phyloP scores from a whole-genome alignment of 345 rosid genomes.

The Populus simonii region DNA sequence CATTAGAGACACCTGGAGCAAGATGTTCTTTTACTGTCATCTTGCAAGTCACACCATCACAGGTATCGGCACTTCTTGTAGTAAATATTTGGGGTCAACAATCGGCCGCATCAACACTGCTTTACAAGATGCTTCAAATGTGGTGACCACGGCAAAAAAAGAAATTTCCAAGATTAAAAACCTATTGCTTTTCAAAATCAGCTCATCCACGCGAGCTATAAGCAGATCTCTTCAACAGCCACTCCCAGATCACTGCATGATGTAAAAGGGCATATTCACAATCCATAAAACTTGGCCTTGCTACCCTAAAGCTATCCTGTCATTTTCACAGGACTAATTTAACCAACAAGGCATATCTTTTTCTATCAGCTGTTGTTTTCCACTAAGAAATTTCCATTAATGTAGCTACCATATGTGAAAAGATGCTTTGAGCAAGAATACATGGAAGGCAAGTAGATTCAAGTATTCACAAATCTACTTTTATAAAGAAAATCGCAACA shows the following conservation, averaged over 20 bases:
- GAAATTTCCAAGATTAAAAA: conserved; percentile 26
- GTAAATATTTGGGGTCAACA: conserved; percentile 24
- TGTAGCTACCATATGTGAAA: background rate
- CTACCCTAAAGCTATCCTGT: background rate
- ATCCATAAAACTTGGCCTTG: background rate
- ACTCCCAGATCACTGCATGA: conserved; percentile 36
- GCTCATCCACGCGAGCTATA: conserved; percentile 26
- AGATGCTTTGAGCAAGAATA: background rate
- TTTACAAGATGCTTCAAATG: conserved; percentile 54
- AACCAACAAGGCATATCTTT: background rate
- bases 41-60: conserved; percentile 36
- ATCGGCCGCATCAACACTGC: conserved; percentile 35
- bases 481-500: background rate
- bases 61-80: conserved; percentile 27
- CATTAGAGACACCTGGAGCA: conserved; percentile 17
- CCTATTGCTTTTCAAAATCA: conserved; percentile 27
- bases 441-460: no score
- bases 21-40: conserved; percentile 21
- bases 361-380: background rate
- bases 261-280: conserved; percentile 4
- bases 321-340: background rate
- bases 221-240: conserved; percentile 35
- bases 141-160: conserved; percentile 31
- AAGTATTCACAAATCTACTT: background rate
- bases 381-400: background rate